A percentile compares a stretch with the other conserved stretches of the same genome.
phyloP scores from a whole-genome alignment of 2,329 filamentous ascomycete species.

The Paraconiothyrium sp. region DNA sequence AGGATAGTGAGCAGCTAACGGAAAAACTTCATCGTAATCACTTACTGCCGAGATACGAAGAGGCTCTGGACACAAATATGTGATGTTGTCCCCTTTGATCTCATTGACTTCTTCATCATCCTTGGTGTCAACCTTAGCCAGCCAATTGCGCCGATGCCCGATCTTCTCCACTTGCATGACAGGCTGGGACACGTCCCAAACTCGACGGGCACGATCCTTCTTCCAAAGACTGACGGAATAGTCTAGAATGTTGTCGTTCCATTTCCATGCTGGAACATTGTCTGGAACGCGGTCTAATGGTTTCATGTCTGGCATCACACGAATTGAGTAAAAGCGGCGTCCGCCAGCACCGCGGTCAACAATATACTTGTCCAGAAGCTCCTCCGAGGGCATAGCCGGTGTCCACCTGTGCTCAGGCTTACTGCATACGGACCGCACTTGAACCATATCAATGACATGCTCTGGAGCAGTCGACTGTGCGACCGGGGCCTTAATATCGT shows the following conservation, averaged over 20 bases:
- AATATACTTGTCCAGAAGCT: slow-evolving; percentile 61
- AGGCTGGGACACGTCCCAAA: slow-evolving; percentile 75
- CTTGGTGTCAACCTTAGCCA: slow-evolving; percentile 67
- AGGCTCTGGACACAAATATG: slow-evolving; percentile 80
- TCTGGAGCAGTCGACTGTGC: slow-evolving; percentile 20
- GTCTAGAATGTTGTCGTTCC: slow-evolving; percentile 72
- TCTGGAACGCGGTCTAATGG: slow-evolving; percentile 72
- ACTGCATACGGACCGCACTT: slow-evolving; percentile 56
- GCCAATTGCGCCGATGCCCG: slow-evolving; percentile 80
- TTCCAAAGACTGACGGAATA: slow-evolving; percentile 82
- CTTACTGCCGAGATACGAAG: slow-evolving; percentile 79
- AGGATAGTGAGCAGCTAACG: slow-evolving; percentile 24
- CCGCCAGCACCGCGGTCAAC: slow-evolving; percentile 67
- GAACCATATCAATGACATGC: slow-evolving; percentile 68
- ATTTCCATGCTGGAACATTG: slow-evolving; percentile 56
- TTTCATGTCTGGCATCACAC: slow-evolving; percentile 62
- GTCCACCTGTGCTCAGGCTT: slow-evolving; percentile 58
- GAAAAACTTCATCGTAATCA: slow-evolving; percentile 26
- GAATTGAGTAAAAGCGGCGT: slow-evolving; percentile 65
- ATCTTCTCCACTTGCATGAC: slow-evolving; percentile 81
- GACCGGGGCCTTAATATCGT: slow-evolving; percentile 7
- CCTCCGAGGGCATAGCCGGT: slow-evolving; percentile 48
- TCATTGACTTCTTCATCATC: slow-evolving; percentile 59
- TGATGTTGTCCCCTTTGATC: slow-evolving; percentile 59
- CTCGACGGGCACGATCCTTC: slow-evolving; percentile 59